Base-by-base conservation (phyloP, 345 rosid genomes). In the Pistacia integerrima region DNA sequence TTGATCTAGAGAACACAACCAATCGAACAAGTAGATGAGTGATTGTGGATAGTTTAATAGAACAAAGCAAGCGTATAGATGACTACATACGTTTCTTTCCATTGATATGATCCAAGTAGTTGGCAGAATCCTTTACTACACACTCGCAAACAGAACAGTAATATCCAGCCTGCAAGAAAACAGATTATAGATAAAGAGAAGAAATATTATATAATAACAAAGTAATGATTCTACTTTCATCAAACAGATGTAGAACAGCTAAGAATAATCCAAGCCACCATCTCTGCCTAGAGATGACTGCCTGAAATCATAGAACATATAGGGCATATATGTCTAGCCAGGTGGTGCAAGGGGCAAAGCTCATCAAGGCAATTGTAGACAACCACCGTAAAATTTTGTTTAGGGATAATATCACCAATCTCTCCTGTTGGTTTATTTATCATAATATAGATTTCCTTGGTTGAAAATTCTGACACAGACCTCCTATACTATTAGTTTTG, bases 91-190 rank as follows among this genome's bases (percentile, higher is more conserved):
- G 99, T 82, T 96, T 96, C 79, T 96, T 96, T 76, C 98, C 99
- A 91, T 96, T 96, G 51, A 93, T 96, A 80, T 96, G 99, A 85
- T 96, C 99, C 85, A 96, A 87, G 89, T 96, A 96, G 90, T 93
- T 96, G 22, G 97, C 99, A 5, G 99, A 96, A 85, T 96, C 99
- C 92, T 96, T 93, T 35, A 96, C 99, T 14, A 93, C 98, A 82
- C 98, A 96, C 70, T 93, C 95, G 66, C 99, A 96, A 74, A 93
- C 99, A 3, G 92, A 87, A 80, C 99, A 96, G 82, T 79, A 96
- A 84, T 93, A 96, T 76, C 99, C 98, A 54, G 98, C 99, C 98
- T 93, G 90, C 77, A 76, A 48, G 77, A 81, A 33, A 75, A 63
- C 25, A 36, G 30, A 72, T 60, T n/a, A 65, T 46, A 16, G 46